A percentile compares a stretch with the other conserved stretches of the same genome.
Evolutionary conservation across 2,329 filamentous ascomycete species (phyloP).

Genomic region (Aspergillus proliferans): DNA sequence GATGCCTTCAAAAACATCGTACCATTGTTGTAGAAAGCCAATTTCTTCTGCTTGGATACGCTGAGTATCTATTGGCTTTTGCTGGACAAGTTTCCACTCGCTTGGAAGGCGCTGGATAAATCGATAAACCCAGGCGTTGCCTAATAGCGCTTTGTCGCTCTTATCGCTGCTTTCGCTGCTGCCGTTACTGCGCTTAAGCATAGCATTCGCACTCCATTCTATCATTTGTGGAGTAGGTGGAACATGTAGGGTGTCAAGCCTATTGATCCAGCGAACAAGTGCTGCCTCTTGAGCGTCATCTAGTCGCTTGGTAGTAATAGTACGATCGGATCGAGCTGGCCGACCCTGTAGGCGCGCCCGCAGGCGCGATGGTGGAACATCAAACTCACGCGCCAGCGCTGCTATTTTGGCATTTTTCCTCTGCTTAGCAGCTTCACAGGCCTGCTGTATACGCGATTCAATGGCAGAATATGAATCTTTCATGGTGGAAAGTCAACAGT

Average conservation of each 20-base stretch:
- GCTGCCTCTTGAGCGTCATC: neutral
- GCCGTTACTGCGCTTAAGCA: neutral
- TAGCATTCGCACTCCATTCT: neutral
- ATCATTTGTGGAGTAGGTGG: neutral
- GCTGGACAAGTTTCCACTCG: neutral
- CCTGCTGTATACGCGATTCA: no score
- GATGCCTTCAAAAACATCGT: neutral
- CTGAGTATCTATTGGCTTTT: neutral
- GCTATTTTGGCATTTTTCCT: no score
- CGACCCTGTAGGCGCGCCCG: neutral
- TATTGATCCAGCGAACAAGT: conserved; percentile 1
- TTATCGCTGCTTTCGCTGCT: neutral
- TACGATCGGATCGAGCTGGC: neutral
- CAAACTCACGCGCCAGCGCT: no score
- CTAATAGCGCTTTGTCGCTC: no score
- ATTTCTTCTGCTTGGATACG: neutral
- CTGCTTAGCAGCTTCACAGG: no score
- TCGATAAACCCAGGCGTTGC: neutral
- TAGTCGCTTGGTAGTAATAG: neutral
- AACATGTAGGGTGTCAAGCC: neutral
- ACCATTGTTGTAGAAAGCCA: neutral
- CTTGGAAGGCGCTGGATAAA: neutral
- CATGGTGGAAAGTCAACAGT: no score
- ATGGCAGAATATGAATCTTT: no score
- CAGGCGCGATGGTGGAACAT: no score